A percentile compares a stretch with the other conserved stretches of the same genome.
Conservation (phyloP, 23 red algal genomes). For the Gracilariopsis chorda region DNA sequence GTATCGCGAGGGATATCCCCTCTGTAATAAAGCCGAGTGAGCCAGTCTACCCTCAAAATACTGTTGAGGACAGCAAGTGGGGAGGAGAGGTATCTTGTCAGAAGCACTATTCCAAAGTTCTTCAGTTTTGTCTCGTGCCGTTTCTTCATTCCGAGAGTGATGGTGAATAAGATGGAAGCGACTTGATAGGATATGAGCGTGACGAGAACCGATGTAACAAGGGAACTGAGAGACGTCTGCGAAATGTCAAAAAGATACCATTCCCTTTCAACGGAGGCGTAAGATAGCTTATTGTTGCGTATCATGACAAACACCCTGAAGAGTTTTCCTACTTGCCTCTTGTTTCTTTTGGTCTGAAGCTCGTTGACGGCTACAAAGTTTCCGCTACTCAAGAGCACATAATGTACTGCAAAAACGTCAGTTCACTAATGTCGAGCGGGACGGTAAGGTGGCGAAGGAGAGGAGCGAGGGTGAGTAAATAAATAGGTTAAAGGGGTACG, state of each 20-base stretch:
- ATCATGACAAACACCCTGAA: not conserved
- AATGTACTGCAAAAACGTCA: no score
- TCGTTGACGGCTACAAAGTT: no score
- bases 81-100: constrained; percentile 2
- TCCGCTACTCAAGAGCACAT: no score
- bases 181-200: constrained; percentile 4
- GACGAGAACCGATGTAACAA: constrained; percentile 2
- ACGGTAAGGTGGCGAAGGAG: no score
- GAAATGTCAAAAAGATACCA: not conserved
- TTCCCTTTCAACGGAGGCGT: not conserved
- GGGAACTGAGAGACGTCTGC: not conserved
- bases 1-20: not conserved
- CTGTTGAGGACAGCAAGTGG: constrained; percentile 18
- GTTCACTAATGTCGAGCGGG: no score
- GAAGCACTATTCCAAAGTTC: not conserved
- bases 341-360: no score
- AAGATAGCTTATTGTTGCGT: not conserved
- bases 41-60: not conserved
- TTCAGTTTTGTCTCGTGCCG: constrained; percentile 2
- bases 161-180: not conserved
- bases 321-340: not conserved
- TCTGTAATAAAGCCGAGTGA: not conserved
- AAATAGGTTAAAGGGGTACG: no score
- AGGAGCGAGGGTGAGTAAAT: no score
- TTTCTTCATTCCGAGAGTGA: not conserved